Evolutionary conservation across 805 yeast species (phyloP).

Genomic region (Pichia eremophila): DNA sequence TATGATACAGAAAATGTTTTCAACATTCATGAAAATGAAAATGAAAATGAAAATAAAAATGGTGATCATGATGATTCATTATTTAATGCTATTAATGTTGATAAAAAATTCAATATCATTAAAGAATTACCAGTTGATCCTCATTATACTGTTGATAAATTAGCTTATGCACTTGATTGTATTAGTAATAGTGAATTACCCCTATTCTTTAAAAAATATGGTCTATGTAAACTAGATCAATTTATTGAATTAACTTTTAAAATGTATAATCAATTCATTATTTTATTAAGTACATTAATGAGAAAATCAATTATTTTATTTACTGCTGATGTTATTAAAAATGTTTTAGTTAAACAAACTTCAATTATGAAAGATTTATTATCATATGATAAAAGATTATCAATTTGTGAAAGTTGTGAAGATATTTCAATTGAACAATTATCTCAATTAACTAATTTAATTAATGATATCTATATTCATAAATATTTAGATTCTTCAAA

Average conservation of each 20-base stretch:
- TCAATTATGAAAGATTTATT: neutral
- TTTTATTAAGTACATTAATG: neutral
- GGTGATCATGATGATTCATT: neutral
- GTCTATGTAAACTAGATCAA: neutral
- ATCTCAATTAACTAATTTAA: neutral
- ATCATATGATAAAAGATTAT: neutral
- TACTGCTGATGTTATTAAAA: neutral
- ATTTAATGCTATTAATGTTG: neutral
- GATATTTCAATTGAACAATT: neutral
- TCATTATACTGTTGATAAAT: neutral
- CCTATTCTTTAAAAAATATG: neutral
- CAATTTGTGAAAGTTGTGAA: neutral
- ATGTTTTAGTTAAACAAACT: neutral
- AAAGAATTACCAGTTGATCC: neutral
- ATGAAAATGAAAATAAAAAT: too few relatives aligned
- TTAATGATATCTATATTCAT: neutral
- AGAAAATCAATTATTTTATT: conserved; percentile 1
- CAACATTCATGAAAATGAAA: too few relatives aligned
- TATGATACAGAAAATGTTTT: too few relatives aligned
- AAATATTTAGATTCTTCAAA: neutral
- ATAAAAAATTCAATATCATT: neutral
- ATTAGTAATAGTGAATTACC: neutral
- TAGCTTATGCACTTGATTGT: neutral
- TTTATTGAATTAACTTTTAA: neutral
- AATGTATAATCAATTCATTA: neutral